These are phyloP conservation scores for Inga laurina DNA, from an alignment of 306 rosid species.

Conservation along the genomic window DNA sequence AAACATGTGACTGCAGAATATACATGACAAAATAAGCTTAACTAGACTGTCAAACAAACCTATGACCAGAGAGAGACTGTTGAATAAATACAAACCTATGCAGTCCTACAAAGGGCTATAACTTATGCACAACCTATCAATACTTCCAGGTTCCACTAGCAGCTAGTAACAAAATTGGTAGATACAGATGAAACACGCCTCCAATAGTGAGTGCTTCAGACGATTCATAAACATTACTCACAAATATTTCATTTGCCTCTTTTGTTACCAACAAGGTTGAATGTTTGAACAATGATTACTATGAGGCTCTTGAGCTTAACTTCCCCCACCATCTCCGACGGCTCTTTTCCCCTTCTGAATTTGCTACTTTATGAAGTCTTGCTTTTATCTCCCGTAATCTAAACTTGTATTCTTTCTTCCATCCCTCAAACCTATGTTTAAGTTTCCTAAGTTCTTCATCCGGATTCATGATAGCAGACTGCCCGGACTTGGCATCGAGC, in stretches of 20 bases:
- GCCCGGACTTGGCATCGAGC: slow-evolving; percentile 58
- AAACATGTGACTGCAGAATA: slow-evolving; percentile 37
- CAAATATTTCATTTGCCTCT: slow-evolving; percentile 31
- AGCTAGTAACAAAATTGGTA: slow-evolving; percentile 48
- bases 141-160: slow-evolving; percentile 31
- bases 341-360: slow-evolving; percentile 57
- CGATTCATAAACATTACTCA: slow-evolving; percentile 19
- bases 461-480: slow-evolving; percentile 37
- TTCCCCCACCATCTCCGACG: slow-evolving; percentile 91
- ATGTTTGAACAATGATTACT: slow-evolving; percentile 32
- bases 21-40: slow-evolving; percentile 38
- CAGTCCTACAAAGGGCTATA: slow-evolving; percentile 46
- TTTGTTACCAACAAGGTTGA: slow-evolving; percentile 10
- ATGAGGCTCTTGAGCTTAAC: slow-evolving; percentile 36
- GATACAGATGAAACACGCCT: slow-evolving; percentile 41
- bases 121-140: slow-evolving; percentile 63
- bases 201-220: slow-evolving; percentile 30
- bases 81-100: slow-evolving; percentile 38
- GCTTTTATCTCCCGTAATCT: slow-evolving; percentile 66
- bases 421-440: slow-evolving; percentile 65
- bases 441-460: slow-evolving; percentile 75
- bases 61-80: slow-evolving; percentile 35
- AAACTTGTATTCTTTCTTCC: slow-evolving; percentile 93
- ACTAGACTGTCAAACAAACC: slow-evolving; percentile 42
- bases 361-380: slow-evolving; percentile 56